phyloP scores from a whole-genome alignment of 106 monocot species.

The Chionographis japonica region DNA sequence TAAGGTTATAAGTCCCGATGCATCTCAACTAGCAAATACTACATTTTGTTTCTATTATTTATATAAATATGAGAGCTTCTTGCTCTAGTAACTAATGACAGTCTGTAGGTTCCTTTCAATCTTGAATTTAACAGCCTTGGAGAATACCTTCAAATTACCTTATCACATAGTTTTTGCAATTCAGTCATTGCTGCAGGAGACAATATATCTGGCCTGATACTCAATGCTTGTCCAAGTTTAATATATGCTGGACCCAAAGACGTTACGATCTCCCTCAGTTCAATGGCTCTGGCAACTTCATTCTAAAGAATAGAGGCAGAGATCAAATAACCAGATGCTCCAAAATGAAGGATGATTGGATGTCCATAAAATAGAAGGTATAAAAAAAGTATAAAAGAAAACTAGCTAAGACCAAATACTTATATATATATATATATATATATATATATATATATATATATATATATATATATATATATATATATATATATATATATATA shows the following conservation, averaged over 20 bases:
- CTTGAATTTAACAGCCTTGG: background rate
- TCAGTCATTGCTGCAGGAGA: slow-evolving; percentile 99
- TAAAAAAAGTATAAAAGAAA: background rate
- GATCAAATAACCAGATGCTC: background rate
- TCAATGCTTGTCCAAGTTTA: slow-evolving; percentile 97
- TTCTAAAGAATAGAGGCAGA: slow-evolving; percentile 46
- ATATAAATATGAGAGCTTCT: too few relatives aligned
- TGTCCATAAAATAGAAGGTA: background rate
- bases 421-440: too few relatives aligned
- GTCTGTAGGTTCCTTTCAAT: too few relatives aligned
- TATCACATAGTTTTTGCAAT: slow-evolving; percentile 97
- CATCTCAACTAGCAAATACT: too few relatives aligned
- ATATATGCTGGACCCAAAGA: slow-evolving; percentile 99
- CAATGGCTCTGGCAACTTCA: slow-evolving; percentile 96
- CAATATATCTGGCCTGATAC: slow-evolving; percentile 95
- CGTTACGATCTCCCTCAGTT: slow-evolving; percentile 94
- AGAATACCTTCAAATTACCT: slow-evolving; percentile 36
- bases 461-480: too few relatives aligned
- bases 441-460: too few relatives aligned
- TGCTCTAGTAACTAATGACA: too few relatives aligned
- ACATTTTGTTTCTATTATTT: too few relatives aligned
- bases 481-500: too few relatives aligned
- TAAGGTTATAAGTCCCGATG: too few relatives aligned
- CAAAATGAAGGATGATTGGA: slow-evolving; percentile 7
- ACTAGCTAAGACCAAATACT: background rate